Conservation (phyloP, 192 early-diverging fungal species). For the Mycoemilia scoparia region DNA sequence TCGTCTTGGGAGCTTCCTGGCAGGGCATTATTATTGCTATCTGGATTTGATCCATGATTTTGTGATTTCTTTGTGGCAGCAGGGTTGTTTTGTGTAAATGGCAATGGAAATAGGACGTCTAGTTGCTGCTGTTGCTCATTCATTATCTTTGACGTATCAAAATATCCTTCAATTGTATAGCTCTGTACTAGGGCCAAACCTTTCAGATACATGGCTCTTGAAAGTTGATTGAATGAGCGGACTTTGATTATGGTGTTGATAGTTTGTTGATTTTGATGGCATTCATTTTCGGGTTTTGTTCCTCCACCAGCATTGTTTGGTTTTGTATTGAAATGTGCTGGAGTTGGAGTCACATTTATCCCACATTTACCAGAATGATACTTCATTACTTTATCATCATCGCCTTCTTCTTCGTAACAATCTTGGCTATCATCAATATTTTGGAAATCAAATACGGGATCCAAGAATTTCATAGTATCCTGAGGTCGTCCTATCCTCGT, state of each 20-base stretch:
- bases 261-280: too few relatives aligned
- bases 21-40: not conserved
- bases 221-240: too few relatives aligned
- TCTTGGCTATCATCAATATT: not conserved
- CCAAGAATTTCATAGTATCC: conserved; percentile 22
- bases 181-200: too few relatives aligned
- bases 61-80: not conserved
- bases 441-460: conserved; percentile 7
- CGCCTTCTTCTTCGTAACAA: not conserved
- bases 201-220: too few relatives aligned
- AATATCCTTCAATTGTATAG: too few relatives aligned
- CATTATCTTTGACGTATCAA: too few relatives aligned
- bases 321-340: not conserved
- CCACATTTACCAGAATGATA: not conserved
- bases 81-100: not conserved
- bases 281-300: too few relatives aligned
- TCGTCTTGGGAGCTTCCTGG: conserved; percentile 1
- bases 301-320: too few relatives aligned
- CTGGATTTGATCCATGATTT: conserved; percentile 3
- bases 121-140: too few relatives aligned
- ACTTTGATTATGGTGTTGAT: too few relatives aligned
- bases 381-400: not conserved
- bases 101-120: too few relatives aligned
- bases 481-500: conserved; percentile 26
- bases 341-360: not conserved